phyloP scores from a whole-genome alignment of 2,329 filamentous ascomycete genomes.

The Aspergillus intermedius region DNA sequence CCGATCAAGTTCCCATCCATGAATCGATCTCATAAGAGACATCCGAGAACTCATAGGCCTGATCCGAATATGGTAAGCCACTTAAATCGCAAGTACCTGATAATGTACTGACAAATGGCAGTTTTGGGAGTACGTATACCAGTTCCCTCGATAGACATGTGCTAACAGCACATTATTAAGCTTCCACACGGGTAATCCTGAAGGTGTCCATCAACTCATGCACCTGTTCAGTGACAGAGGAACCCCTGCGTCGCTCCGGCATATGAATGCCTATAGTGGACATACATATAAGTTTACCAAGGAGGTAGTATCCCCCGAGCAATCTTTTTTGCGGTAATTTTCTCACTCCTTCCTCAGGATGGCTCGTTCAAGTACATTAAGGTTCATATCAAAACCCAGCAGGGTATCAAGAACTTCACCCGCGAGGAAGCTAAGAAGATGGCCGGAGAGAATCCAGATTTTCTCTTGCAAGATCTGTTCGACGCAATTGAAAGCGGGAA shows the following conservation, averaged over 20 bases:
- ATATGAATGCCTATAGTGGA: conserved; percentile 59
- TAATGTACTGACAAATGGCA: conserved; percentile 4
- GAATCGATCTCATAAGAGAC: conserved; percentile 63
- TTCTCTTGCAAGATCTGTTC: conserved; percentile 67
- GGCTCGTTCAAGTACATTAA: conserved; percentile 58
- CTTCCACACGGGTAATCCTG: conserved; percentile 52
- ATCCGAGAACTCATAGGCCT: conserved; percentile 30
- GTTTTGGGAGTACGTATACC: conserved; percentile 24
- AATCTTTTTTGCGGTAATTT: neutral
- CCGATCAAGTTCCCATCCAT: conserved; percentile 64
- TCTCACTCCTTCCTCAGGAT: conserved; percentile 28
- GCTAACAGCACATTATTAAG: conserved; percentile 5
- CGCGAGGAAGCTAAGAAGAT: conserved; percentile 66
- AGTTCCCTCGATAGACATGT: neutral
- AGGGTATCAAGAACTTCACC: conserved; percentile 46
- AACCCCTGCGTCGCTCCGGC: conserved; percentile 54
- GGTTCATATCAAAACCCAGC: conserved; percentile 41
- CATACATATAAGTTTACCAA: conserved; percentile 60
- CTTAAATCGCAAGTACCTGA: neutral
- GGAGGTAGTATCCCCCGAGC: conserved; percentile 19
- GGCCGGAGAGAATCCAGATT: conserved; percentile 66
- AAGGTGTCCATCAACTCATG: conserved; percentile 56
- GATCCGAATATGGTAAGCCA: conserved; percentile 21
- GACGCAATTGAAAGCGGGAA: conserved; percentile 64
- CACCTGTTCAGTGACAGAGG: conserved; percentile 58